A percentile compares a stretch with the other conserved stretches of the same genome.
Evolutionary conservation across 768 basidiomycete species (phyloP).

Genomic region (Rhizopogon roseolus): DNA sequence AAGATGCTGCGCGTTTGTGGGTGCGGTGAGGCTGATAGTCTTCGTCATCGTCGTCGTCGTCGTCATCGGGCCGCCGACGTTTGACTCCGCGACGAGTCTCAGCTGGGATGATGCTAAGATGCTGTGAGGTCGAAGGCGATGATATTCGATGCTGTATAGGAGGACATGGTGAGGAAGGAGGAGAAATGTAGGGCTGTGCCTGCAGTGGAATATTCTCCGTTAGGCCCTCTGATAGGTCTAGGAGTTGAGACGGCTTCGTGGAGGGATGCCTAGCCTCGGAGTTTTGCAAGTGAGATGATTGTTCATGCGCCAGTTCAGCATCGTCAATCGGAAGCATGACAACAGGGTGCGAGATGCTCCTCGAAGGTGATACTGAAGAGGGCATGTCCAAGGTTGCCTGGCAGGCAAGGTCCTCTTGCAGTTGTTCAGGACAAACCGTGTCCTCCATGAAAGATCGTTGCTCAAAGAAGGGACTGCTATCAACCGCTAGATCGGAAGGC

Average conservation of each 20-base stretch:
- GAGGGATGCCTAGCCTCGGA: background rate
- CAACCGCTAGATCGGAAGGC: background rate
- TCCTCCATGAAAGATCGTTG: background rate
- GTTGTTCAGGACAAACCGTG: background rate
- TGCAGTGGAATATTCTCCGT: background rate
- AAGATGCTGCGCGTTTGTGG: background rate
- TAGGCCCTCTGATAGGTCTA: background rate
- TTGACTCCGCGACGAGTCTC: background rate
- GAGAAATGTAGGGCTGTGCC: background rate
- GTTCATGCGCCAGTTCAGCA: background rate
- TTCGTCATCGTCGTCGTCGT: background rate
- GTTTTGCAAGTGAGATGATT: background rate
- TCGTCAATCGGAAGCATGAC: background rate
- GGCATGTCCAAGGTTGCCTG: background rate
- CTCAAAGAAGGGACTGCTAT: background rate
- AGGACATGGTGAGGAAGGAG: background rate
- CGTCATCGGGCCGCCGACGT: background rate
- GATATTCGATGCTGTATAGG: background rate
- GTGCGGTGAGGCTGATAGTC: background rate
- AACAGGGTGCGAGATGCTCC: background rate
- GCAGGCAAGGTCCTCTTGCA: conserved; percentile 16
- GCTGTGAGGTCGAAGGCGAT: background rate
- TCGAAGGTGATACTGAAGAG: background rate
- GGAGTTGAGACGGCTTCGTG: background rate
- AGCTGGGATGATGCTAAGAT: background rate